Conservation (phyloP, 805 yeast species). For the Brettanomyces bruxellensis region DNA sequence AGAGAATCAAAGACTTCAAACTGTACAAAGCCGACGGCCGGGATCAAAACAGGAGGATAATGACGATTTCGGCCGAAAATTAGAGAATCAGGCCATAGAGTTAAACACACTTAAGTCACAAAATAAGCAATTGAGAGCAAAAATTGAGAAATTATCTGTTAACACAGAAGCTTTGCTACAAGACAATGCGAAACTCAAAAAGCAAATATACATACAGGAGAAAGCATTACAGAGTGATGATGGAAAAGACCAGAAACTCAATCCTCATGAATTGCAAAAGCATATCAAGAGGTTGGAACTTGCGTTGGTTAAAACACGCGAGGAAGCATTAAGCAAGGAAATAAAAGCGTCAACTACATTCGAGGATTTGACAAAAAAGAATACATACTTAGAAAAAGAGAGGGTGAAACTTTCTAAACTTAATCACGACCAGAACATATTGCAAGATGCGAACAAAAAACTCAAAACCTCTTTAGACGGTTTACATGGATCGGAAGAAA, state of each 20-base stretch:
- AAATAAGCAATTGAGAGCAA: conserved; percentile 18
- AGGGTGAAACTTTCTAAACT: conserved; percentile 8
- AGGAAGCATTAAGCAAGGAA: conserved; percentile 21
- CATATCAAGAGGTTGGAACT: conserved; percentile 32
- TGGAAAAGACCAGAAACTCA: background rate
- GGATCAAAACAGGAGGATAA: background rate
- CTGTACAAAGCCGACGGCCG: background rate
- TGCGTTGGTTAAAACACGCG: conserved; percentile 29
- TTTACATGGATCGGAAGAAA: conserved; percentile 20
- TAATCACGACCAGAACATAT: background rate
- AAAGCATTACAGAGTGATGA: conserved; percentile 1
- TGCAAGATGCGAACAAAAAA: conserved; percentile 12
- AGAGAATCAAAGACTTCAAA: conserved; percentile 37
- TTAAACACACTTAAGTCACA: conserved; percentile 31
- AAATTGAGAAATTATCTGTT: conserved; percentile 15
- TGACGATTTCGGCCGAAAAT: conserved; percentile 6
- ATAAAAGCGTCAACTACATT: conserved; percentile 7
- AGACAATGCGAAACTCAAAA: conserved; percentile 20
- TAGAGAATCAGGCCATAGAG: conserved; percentile 34
- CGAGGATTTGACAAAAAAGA: conserved; percentile 15
- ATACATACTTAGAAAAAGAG: conserved; percentile 6
- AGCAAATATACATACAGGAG: background rate
- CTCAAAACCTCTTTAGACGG: conserved; percentile 22
- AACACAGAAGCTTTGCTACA: conserved; percentile 24
- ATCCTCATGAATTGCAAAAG: conserved; percentile 8